Conservation (phyloP, 176 grass and related monocot species). For the Musa troglodytarum region DNA sequence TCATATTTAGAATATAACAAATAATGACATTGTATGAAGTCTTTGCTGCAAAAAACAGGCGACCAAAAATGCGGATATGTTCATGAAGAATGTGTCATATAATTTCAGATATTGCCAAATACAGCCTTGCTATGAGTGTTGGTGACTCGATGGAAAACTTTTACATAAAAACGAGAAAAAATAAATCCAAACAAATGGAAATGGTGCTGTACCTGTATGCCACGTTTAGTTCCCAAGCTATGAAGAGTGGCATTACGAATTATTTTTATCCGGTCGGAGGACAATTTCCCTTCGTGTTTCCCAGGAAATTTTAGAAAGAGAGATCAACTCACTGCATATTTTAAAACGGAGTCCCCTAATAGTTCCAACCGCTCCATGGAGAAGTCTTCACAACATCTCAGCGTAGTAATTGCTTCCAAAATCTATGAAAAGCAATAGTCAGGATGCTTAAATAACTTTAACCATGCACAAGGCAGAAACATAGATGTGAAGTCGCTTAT, state of each 20-base stretch:
- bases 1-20: too few species aligned
- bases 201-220: constrained; percentile 55
- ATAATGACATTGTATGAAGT: too few species aligned
- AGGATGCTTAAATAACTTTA: too few species aligned
- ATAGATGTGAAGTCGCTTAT: too few species aligned
- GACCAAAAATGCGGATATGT: too few species aligned
- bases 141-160: background rate
- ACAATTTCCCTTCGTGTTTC: constrained; percentile 63
- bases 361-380: constrained; percentile 89
- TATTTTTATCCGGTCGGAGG: constrained; percentile 40
- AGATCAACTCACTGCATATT: constrained; percentile 65
- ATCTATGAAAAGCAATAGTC: constrained; percentile 38
- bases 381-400: constrained; percentile 80
- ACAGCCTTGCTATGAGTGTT: background rate
- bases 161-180: background rate
- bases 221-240: constrained; percentile 48
- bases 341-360: constrained; percentile 78
- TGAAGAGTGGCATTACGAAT: constrained; percentile 83
- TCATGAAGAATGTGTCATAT: background rate
- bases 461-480: too few species aligned
- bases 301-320: constrained; percentile 69
- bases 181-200: background rate
- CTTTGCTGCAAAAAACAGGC: too few species aligned
- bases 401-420: constrained; percentile 78
- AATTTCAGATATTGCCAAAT: background rate